Evolutionary conservation across 1,284 basidiomycete species (phyloP), one percentile per base, ranked within the genome.

Genomic region (Cutaneotrichosporon cutaneum): DNA sequence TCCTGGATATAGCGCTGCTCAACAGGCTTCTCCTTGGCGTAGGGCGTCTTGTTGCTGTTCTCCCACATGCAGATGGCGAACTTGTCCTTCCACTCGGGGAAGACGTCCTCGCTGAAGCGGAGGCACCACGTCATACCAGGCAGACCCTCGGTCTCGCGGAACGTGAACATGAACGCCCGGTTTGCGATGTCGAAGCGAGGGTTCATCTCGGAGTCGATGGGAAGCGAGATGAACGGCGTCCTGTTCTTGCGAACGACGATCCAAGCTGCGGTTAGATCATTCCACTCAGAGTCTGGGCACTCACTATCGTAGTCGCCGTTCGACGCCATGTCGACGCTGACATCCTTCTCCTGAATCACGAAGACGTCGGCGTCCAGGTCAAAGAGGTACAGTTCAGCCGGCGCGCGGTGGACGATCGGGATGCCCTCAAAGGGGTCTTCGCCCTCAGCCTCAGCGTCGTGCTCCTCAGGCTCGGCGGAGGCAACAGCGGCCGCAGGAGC

Each of bases 61-160:
- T 98, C 90, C 90, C 93, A 98, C 67, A 90, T 77, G 63, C 85
- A 87, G 66, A 83, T 85, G 2, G 86, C 86, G 74, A 92, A 92
- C 7, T 83, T 82, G 50, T 83, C 80, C 69, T 88, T 84, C 81
- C 92, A 92, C 10, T 76, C 78, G 5, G 81, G 77, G 71, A 89
- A 94, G 1, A 82, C 82, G 61, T 83, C 74, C 16, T 82, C 81
- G 6, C 76, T 70, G 75, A 96, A 94, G 64, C 87, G 83, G 70
- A 98, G 83, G 60, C 90, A 86, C 92, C 93, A 94, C 61, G 92
- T 92, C 73, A 84, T 87, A 71, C 86, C 84, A 24, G 80, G 77
- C 16, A 77, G 68, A 42, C 87, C 85, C 58, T 84, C 82, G n/a
- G 85, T 84, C 55, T 75, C 74, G 26, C 72, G 74, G 70, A 77